These are phyloP conservation scores for Teunomyces tritomae DNA, from an alignment of 805 yeast genomes.

Conservation along the genomic window DNA sequence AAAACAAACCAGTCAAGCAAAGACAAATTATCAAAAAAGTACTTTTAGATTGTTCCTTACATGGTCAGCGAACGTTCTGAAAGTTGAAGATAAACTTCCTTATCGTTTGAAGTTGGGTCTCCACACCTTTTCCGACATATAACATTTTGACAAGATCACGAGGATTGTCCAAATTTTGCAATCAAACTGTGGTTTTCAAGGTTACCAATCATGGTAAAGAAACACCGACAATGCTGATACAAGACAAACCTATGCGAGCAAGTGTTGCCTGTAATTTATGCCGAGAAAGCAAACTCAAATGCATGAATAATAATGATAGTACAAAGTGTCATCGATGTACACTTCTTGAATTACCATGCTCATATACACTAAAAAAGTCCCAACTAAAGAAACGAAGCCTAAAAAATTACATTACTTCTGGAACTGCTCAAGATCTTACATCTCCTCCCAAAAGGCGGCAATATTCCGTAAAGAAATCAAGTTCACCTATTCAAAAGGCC, in stretches of 20 bases:
- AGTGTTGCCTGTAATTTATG: constrained; percentile 14
- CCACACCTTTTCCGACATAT: not conserved
- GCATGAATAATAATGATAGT: constrained; percentile 9
- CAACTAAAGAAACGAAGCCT: constrained; percentile 15
- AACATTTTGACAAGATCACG: not conserved
- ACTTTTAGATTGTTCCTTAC: too few species aligned
- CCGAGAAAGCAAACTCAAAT: constrained; percentile 13
- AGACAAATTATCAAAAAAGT: too few species aligned
- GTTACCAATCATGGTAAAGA: not conserved
- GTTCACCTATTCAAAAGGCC: not conserved
- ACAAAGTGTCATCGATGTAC: constrained; percentile 18
- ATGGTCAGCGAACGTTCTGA: too few species aligned
- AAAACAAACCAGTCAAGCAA: too few species aligned
- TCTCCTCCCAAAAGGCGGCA: not conserved
- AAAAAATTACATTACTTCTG: constrained; percentile 4
- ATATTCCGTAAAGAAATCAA: not conserved
- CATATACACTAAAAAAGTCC: constrained; percentile 19
- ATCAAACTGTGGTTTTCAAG: not conserved
- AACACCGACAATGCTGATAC: not conserved
- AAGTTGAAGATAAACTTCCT: not conserved
- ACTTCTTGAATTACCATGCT: constrained; percentile 14
- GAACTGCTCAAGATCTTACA: not conserved
- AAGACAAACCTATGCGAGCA: constrained; percentile 7
- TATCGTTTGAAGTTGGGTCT: not conserved
- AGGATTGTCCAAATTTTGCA: constrained; percentile 1